These are phyloP conservation scores for Hymenoscyphus scutula DNA, from an alignment of 2,329 filamentous ascomycete species.

Conservation along the genomic window DNA sequence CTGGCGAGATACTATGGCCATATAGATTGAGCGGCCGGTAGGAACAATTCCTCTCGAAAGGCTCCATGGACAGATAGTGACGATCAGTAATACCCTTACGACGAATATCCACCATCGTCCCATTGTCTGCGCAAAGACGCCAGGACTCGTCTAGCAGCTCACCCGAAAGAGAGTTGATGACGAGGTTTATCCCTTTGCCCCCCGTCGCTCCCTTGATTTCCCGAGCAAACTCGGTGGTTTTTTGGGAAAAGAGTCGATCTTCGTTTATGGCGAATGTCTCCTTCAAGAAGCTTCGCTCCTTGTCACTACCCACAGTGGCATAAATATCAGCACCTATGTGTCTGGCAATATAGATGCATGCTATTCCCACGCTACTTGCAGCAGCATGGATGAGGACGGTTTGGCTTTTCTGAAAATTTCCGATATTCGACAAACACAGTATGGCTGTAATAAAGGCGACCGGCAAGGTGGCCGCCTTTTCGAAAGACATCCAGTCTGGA, in stretches of 20 bases:
- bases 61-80: slow-evolving; percentile 19
- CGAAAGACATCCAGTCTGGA: slow-evolving; percentile 21
- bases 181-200: slow-evolving; percentile 35
- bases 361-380: slow-evolving; percentile 34
- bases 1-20: slow-evolving; percentile 15
- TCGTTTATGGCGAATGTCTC: slow-evolving; percentile 36
- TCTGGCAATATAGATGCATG: slow-evolving; percentile 33
- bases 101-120: slow-evolving; percentile 30
- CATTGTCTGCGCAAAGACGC: slow-evolving; percentile 37
- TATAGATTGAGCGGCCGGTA: slow-evolving; percentile 26
- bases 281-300: slow-evolving; percentile 29
- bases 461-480: slow-evolving; percentile 25
- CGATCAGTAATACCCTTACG: slow-evolving; percentile 23
- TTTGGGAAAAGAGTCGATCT: slow-evolving; percentile 39
- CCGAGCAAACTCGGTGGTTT: slow-evolving; percentile 27
- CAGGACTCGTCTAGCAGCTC: slow-evolving; percentile 34
- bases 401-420: slow-evolving; percentile 32
- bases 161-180: slow-evolving; percentile 32
- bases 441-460: slow-evolving; percentile 21
- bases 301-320: slow-evolving; percentile 35
- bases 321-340: slow-evolving; percentile 39
- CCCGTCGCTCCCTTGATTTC: slow-evolving; percentile 25
- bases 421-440: slow-evolving; percentile 20
- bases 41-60: slow-evolving; percentile 22
- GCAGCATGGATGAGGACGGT: slow-evolving; percentile 35